Base-by-base conservation (phyloP, 2,329 filamentous ascomycete species). In the Zalaria sp. region DNA sequence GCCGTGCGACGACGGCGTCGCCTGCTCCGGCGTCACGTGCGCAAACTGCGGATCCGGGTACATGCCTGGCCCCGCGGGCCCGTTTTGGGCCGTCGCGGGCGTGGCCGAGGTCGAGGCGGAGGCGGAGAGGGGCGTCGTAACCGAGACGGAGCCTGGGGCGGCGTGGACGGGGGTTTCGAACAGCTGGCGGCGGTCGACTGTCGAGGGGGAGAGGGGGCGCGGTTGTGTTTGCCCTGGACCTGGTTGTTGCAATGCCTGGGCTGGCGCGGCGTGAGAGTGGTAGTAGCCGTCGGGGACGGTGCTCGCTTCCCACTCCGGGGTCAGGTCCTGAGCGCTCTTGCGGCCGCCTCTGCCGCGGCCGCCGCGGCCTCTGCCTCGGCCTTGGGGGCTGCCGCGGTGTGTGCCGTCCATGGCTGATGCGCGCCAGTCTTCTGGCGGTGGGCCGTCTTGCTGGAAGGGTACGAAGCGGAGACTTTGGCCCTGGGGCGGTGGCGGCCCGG, bases 341-440 rank as follows among this genome's bases (percentile, higher is more conserved):
- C 64, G 57, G 35, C 62, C 56, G 35, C 59, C 57, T 32, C 62
- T 57, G 18, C 63, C 60, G 26, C 63, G 59, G 32, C 64, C 59
- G 27, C 62, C 59, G 40, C 65, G 60, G 34, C 58, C 46, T 37
- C 47, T 27, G 10, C 53, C 44, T 7, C 18, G 18, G 18, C 18
- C 18, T 2, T 18, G 18, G 2, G 51, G 44, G 36, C 54, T 46
- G 3, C 49, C 51, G 31, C 52, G 44, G 25, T 44, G 38, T 18
- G 27, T 37, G 31, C 11, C n/a, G 18, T 43, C 28, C 47, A 42
- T 49, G 3, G 41, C 27, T 8, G 52, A 52, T 9, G 50, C 41
- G 8, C 54, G 49, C 54, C 55, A 58, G 27, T 46, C 31, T n/a
- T 57, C 56, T 34, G 50, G 41, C n/a, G 38, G 47, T n/a, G 47